Evolutionary conservation across 2,329 filamentous ascomycete species (phyloP).

Genomic region (Knufia petricola): DNA sequence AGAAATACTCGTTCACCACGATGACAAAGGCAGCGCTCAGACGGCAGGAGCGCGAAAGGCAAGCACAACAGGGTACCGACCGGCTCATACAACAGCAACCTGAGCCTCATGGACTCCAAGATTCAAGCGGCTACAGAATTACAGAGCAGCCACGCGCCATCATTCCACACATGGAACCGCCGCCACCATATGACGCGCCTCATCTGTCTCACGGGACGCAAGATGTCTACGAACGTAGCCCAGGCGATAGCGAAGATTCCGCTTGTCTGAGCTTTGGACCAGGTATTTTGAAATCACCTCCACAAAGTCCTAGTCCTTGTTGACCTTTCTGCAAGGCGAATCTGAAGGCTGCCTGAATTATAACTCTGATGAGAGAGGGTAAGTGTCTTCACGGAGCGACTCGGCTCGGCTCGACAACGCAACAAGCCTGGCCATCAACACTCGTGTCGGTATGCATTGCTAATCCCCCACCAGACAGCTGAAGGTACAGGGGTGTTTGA

Average conservation of each 20-base stretch:
- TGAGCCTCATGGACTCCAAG: neutral
- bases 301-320: neutral
- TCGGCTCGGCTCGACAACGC: no score
- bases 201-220: neutral
- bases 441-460: no score
- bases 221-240: neutral
- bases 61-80: neutral
- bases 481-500: no score
- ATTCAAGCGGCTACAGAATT: neutral
- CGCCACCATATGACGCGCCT: constrained; percentile 7
- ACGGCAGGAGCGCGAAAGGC: constrained; percentile 6
- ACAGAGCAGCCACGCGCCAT: neutral
- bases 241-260: neutral
- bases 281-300: neutral
- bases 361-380: neutral
- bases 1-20: no score
- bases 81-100: neutral
- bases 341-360: constrained; percentile 5
- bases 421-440: no score
- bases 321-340: constrained; percentile 1
- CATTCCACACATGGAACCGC: constrained; percentile 6
- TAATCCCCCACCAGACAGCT: no score
- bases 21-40: constrained; percentile 8
- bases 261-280: constrained; percentile 1
- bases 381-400: no score